Evolutionary conservation across 495 filamentous ascomycete genomes (phyloP), one percentile per base, ranked within the genome.

Genomic region (Aspergillus coremiiformis): DNA sequence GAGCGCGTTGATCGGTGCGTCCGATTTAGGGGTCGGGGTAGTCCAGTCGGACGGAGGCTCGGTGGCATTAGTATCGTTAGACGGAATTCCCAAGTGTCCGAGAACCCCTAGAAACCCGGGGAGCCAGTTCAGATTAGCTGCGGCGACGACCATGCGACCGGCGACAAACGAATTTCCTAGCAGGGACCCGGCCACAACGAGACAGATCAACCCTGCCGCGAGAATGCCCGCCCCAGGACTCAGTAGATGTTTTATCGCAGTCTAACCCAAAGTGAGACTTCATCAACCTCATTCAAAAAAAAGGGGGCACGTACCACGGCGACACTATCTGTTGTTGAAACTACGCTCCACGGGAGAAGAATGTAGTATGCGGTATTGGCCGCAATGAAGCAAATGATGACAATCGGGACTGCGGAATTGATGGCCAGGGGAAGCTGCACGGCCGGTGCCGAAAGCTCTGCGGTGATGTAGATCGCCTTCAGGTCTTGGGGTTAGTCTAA

Each of bases 101-200:
- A 60, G 37, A 11, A 43, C 8, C 4, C 54, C 54, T 14, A 60
- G 51, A 23, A 56, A 54, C 6, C 23, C 15, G 19, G 58, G 58
- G 3, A 60, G 51, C 58, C 58, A 60, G 39, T 60, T 54, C 39
- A 32, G 23, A n/a, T 60, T 60, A 11, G 58, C 32, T 0, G 58
- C 58, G 1, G 58, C 54, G 1, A 60, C 58, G 15, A 57, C 29
- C 58, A 60, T 60, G 32, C 58, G 58, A 9, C 58, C 54, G 0
- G 51, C 58, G 10, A 60, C 54, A 30, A 60, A 60, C 23, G 58
- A 56, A 39, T 56, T 60, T 9, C 54, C 54, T 1, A 60, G 54
- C 21, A 60, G 32, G 17, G 58, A 54, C 3, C 58, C 58, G 3
- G 58, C 58, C n/a, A 60, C 54, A 10, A 57, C 54, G 1, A 60